Base-by-base conservation (phyloP, 495 filamentous ascomycete genomes). In the Elasticomyces elasticus region DNA sequence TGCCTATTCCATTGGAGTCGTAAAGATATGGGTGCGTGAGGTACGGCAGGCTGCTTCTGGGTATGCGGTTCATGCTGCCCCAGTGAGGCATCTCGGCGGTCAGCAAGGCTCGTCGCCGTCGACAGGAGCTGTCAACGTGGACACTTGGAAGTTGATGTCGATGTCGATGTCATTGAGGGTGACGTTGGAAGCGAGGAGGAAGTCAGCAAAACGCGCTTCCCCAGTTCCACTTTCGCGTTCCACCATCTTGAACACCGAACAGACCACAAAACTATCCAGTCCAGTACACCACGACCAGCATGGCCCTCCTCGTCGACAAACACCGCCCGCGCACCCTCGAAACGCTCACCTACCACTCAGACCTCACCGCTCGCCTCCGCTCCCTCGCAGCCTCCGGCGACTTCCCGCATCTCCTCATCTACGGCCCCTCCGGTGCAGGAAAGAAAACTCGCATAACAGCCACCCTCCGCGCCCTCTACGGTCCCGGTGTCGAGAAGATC, bases 401-500 rank as follows among this genome's bases (percentile, higher is more conserved):
- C 67, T 97, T 98, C 64, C 92, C 92, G 50, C 94, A 98, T 68
- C 82, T 97, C 31, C 84, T 98, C 55, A 83, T 98, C 52, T 97
- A 97, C 65, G 92, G 92, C 1, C 92, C 92, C 1, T 95, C 89
- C 0, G 92, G 92, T 20, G 92, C 92, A 0, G 92, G 92, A 45
- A 98, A 98, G 68, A 98, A 98, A 66, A 98, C 92, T 4, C 86
- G 92, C 22, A 90, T 96, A 52, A 86, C 95, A 11, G 88, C 92
- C 7, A 96, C 90, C 0, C 41, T 71, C 11, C 66, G 64, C 26
- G 51, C 56, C 1, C 49, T 71, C 20, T 68, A 69, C 44, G 55
- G 61, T 15, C 59, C 63, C 11, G 68, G 68, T 13, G 64, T 67
- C 7, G 59, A 66, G 53, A 71, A 69, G 59, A 67, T 71, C 48